phyloP scores from a whole-genome alignment of 2,329 filamentous ascomycete genomes.

The Sclerotinia subarctica region DNA sequence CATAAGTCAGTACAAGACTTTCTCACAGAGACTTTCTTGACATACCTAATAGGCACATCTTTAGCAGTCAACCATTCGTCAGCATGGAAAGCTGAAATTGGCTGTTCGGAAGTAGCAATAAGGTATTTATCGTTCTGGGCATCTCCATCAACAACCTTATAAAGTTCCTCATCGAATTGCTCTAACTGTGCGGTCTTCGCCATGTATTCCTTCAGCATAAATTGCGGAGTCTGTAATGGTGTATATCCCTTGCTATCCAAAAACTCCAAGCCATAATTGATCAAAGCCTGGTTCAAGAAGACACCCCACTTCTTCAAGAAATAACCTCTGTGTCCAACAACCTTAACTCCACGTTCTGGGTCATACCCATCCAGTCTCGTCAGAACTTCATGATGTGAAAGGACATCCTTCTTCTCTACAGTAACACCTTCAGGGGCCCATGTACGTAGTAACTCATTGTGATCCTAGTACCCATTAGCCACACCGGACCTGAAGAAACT shows the following conservation, averaged over 20 bases:
- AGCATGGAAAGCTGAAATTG: conserved; percentile 86
- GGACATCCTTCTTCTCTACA: conserved; percentile 70
- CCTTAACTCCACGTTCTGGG: conserved; percentile 86
- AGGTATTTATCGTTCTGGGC: conserved; percentile 81
- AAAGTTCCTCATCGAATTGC: conserved; percentile 96
- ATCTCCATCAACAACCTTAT: conserved; percentile 90
- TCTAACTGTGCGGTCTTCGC: conserved; percentile 96
- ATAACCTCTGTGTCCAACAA: conserved; percentile 92
- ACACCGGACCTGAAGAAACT: conserved; percentile 2
- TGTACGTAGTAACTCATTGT: conserved; percentile 72
- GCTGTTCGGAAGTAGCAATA: conserved; percentile 86
- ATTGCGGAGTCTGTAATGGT: conserved; percentile 81
- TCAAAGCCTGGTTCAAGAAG: conserved; percentile 85
- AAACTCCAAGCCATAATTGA: conserved; percentile 94
- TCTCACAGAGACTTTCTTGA: neutral
- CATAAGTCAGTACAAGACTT: conserved; percentile 18
- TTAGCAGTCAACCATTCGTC: conserved; percentile 87
- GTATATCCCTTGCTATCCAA: conserved; percentile 77
- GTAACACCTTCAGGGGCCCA: conserved; percentile 77
- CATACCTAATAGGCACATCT: conserved; percentile 81
- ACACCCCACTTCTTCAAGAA: conserved; percentile 88
- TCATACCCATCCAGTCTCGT: conserved; percentile 87
- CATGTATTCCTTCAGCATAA: conserved; percentile 96
- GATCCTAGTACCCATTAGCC: conserved; percentile 50
- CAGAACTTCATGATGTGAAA: conserved; percentile 95